Base-by-base conservation (phyloP, 352 stramenopile genomes). In the Blastocystis sp. region DNA sequence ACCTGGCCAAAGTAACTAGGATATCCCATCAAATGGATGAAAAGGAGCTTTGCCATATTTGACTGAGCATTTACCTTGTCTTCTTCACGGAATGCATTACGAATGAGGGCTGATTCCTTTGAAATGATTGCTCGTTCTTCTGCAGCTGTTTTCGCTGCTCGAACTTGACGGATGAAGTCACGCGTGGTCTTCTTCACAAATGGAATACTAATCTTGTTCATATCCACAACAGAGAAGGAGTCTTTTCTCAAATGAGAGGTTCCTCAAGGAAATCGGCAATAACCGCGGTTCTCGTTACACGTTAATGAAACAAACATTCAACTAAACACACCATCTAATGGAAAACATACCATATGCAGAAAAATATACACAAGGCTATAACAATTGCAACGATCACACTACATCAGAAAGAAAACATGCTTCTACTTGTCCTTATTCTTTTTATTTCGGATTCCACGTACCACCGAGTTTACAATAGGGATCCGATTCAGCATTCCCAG, bases 11-110 rank as follows among this genome's bases (percentile, higher is more conserved):
- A 99, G 92, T 99, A 97, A 75, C 95, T 98, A 68, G 97, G 96
- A 91, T 99, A 99, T n/a, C 97, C 97, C 30, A 99, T 93, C 96
- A 99, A 99, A 93, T 99, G 97, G 92, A 99, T 99, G 92, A 99
- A 99, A 3, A 99, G 93, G 79, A 99, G 92, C 91, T 99, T 99
- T 62, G 97, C 96, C 62, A 99, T 96, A 92, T 99, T 99, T 59
- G 96, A 95, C 92, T 99, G 96, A 68, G 96, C 95, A 93, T 98
- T 98, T 91, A 98, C 94, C 91, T 94, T 96, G 91, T 96, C 94
- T 87, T 98, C 94, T 79, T 99, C 97, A 90, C 98, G 98, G 92
- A 99, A 98, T 9, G 96, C 96, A 30, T 97, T 99, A 90, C 97
- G 95, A 91, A 99, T 99, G 63, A 98, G 94, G 50, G 97, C 97